Evolutionary conservation across 495 filamentous ascomycete species (phyloP), one percentile per base, ranked within the genome.

Genomic region (Penicillium canariense): DNA sequence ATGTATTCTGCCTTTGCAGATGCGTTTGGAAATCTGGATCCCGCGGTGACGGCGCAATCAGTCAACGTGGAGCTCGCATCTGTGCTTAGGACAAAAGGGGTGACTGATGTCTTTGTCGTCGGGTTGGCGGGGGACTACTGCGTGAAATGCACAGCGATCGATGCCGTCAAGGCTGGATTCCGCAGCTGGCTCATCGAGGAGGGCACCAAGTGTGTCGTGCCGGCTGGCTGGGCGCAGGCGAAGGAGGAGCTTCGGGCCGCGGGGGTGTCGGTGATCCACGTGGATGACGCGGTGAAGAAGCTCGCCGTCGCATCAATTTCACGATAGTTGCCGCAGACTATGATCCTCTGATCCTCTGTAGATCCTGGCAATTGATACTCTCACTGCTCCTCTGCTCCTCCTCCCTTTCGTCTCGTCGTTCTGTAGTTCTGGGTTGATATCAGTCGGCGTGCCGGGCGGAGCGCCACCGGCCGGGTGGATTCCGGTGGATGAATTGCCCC

Each of bases 1-100:
- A 96, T 96, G 89, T 97, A 96, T 69, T 89, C 84, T 46, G 90
- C 83, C 3, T 97, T 98, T 66, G 85, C 83, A 44, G 86, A 88
- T 67, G 87, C 87, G 0, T 89, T 89, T 68, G 73, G 72, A 0
- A 83, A 83, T 44, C 67, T 74, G n/a, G 64, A 71, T 47, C 68
- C 76, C 0, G 49, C 60, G 12, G 68, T 73, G 35, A 74, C 58
- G 5, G 48, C 38, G 5, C 51, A 62, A 8, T 77, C 84, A 12
- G 78, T 79, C 55, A 82, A 84, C 63, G 76, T 78, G 60, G 81
- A 83, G 54, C 71, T 98, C 22, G 78, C 73, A 8, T 71, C 63
- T 7, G 59, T 73, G 46, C 74, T 98, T 53, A 71, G 62, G 36
- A 76, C 76, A 12, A 73, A 68, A 18, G 74, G 70, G n/a, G 77